Evolutionary conservation across 495 filamentous ascomycete species (phyloP), one percentile per base, ranked within the genome.

Genomic region (Cercophora scortea): DNA sequence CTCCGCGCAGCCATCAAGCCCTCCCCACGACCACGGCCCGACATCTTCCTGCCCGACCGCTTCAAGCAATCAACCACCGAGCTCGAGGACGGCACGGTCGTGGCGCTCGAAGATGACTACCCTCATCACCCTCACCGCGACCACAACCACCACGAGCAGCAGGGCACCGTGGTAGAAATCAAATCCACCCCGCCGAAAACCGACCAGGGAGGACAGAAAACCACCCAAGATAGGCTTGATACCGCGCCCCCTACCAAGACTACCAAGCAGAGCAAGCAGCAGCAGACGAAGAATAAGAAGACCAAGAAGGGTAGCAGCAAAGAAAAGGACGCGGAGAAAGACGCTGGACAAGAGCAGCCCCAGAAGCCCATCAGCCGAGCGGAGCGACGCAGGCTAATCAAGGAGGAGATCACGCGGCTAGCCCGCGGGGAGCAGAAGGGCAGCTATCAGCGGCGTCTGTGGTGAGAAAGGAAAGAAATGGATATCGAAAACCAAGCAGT

Each of bases 361-460:
- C 56, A 59, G 36, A 66, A 61, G 50, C 57, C 44, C 39, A 65
- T 80, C 10, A 78, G 71, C 51, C 58, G 67, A 50, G 74, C 71
- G 1, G 74, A 76, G 57, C 71, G 77, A 53, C 67, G 77, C 50
- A 63, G 60, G 50, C 61, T 63, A 13, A 80, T 80, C 47, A 76
- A 74, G 55, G 75, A 77, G 35, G 72, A 80, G 54, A 74, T 80
- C 11, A 56, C 68, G 53, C 65, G 61, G 49, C 59, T 71, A 38
- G 63, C 74, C 9, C 63, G 71, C 50, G 68, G 67, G 9, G 43
- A 60, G 65, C 15, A 68, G 39, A 65, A 60, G 18, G 69, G 71
- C 9, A 73, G 74, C 39, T 77, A 76, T 51, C 73, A 73, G 48
- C 65, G 75, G 46, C 56, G 75, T 36, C 56, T 74, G 56, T 76